Evolutionary conservation across 805 yeast species (phyloP).

Genomic region (Komagataella populi): DNA sequence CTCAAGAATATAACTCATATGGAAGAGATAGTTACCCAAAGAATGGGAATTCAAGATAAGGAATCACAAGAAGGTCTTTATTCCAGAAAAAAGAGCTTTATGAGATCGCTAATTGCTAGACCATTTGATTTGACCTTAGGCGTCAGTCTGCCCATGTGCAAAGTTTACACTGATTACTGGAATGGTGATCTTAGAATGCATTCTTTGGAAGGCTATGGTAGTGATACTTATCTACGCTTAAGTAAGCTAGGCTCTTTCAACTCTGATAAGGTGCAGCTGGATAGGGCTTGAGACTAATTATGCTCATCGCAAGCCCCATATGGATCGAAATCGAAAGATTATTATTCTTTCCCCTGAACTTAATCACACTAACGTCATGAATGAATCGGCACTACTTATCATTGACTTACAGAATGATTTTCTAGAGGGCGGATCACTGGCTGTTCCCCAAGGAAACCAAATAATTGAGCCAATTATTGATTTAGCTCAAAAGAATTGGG

Average conservation of each 20-base stretch:
- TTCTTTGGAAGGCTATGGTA: slow-evolving; percentile 82
- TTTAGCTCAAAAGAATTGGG: slow-evolving; percentile 40
- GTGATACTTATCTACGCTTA: slow-evolving; percentile 72
- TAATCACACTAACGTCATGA: slow-evolving; percentile 1
- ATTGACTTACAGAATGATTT: slow-evolving; percentile 85
- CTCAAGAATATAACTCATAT: slow-evolving; percentile 7
- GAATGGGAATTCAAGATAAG: slow-evolving; percentile 2
- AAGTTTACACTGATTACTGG: slow-evolving; percentile 93
- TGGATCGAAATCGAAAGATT: background rate
- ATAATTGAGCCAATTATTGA: slow-evolving; percentile 38
- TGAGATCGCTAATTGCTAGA: slow-evolving; percentile 53
- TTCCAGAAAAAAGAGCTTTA: slow-evolving; percentile 28
- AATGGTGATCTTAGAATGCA: slow-evolving; percentile 78
- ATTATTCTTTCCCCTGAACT: background rate
- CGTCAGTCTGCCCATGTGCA: slow-evolving; percentile 83
- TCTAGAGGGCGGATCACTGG: slow-evolving; percentile 65
- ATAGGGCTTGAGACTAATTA: slow-evolving; percentile 33
- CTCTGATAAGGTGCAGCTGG: slow-evolving; percentile 51
- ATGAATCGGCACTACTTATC: slow-evolving; percentile 46
- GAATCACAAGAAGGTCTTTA: background rate
- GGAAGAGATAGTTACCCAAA: slow-evolving; percentile 17
- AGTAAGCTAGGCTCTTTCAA: slow-evolving; percentile 59
- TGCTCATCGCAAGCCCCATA: background rate
- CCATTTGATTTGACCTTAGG: slow-evolving; percentile 71
- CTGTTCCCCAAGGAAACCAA: slow-evolving; percentile 50